A percentile compares a stretch with the other conserved stretches of the same genome.
Conservation (phyloP, 371 early-diverging fungal genomes). For the Rhizomucor pusillus region DNA sequence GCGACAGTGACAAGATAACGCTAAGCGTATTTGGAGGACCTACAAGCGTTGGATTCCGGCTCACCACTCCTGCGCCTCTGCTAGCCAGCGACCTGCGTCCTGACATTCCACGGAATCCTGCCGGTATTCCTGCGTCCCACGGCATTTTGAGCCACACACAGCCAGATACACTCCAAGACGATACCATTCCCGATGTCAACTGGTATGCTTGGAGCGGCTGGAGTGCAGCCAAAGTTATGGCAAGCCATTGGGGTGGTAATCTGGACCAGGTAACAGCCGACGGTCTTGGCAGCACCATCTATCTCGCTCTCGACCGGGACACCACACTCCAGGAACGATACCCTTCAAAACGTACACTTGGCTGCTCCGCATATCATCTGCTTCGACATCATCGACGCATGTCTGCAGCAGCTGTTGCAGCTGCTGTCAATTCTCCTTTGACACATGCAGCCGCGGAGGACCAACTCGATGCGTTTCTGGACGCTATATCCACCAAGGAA, state of each 20-base stretch:
- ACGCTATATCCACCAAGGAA: slow-evolving; percentile 8
- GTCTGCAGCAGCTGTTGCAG: slow-evolving; percentile 19
- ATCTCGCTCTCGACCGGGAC: slow-evolving; percentile 67
- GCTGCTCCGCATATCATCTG: slow-evolving; percentile 23
- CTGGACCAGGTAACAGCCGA: slow-evolving; percentile 68
- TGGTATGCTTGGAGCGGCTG: slow-evolving; percentile 31
- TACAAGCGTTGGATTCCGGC: slow-evolving; percentile 35
- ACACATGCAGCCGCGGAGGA: slow-evolving; percentile 10
- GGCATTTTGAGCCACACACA: slow-evolving; percentile 49
- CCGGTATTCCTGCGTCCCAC: slow-evolving; percentile 45
- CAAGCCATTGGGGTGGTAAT: slow-evolving; percentile 76
- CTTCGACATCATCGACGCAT: slow-evolving; percentile 34
- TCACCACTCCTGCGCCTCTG: slow-evolving; percentile 24
- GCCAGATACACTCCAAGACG: slow-evolving; percentile 33
- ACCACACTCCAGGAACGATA: slow-evolving; percentile 50
- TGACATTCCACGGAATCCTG: slow-evolving; percentile 32
- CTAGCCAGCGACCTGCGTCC: slow-evolving; percentile 23
- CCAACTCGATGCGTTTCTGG: slow-evolving; percentile 16
- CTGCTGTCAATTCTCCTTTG: slow-evolving; percentile 5
- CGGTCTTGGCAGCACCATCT: slow-evolving; percentile 73
- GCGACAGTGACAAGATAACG: slow-evolving; percentile 27
- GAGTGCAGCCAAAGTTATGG: slow-evolving; percentile 38
- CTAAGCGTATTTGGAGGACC: slow-evolving; percentile 38
- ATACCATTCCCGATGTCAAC: slow-evolving; percentile 16
- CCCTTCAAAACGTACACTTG: slow-evolving; percentile 24